phyloP scores from a whole-genome alignment of 2,329 filamentous ascomycete genomes.

The Raffaelea albimanens region DNA sequence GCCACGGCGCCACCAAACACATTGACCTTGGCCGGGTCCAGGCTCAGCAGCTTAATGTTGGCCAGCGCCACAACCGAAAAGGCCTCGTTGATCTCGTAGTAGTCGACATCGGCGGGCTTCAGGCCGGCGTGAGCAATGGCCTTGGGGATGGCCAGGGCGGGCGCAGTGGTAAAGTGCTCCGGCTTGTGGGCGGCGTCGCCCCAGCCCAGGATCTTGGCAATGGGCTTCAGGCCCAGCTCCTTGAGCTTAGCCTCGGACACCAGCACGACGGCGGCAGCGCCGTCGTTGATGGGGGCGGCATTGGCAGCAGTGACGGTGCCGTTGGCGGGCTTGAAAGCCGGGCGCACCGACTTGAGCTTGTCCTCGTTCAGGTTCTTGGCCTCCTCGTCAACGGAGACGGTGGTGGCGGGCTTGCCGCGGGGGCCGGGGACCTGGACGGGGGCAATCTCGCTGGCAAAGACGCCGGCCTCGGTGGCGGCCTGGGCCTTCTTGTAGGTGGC shows the following conservation, averaged over 20 bases:
- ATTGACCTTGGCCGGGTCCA: conserved; percentile 83
- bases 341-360: conserved; percentile 77
- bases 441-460: conserved; percentile 78
- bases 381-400: conserved; percentile 83
- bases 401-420: conserved; percentile 78
- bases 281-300: conserved; percentile 92
- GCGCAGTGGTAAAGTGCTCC: conserved; percentile 91
- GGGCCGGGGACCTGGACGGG: conserved; percentile 81
- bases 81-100: conserved; percentile 98
- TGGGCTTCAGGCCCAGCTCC: conserved; percentile 79
- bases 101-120: conserved; percentile 68
- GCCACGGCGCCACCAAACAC: conserved; percentile 91
- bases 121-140: conserved; percentile 91
- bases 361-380: conserved; percentile 86
- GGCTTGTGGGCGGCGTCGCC: conserved; percentile 86
- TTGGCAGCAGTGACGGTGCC: conserved; percentile 95
- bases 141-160: conserved; percentile 91
- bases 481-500: conserved; percentile 90
- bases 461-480: conserved; percentile 69
- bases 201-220: conserved; percentile 97
- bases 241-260: conserved; percentile 92
- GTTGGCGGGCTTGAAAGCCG: conserved; percentile 66
- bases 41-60: conserved; percentile 83
- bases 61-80: conserved; percentile 95
- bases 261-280: conserved; percentile 83